Conservation (phyloP, 805 yeast genomes). For the Cyberlindnera euphorbiae region DNA sequence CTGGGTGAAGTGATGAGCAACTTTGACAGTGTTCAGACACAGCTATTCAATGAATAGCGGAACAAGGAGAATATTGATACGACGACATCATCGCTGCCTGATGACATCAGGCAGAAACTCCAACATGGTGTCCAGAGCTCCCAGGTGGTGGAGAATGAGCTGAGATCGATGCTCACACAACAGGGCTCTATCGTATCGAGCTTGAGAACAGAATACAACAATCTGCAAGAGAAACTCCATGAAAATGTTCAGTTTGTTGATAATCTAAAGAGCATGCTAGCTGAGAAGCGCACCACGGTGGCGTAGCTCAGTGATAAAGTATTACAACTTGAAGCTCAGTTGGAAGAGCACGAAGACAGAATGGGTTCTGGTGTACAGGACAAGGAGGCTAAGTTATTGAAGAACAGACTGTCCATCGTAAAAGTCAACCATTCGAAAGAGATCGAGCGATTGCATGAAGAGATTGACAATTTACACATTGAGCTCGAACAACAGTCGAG, state of each 20-base stretch:
- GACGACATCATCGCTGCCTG: neutral
- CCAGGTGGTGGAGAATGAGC: conserved; percentile 14
- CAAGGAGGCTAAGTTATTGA: conserved; percentile 21
- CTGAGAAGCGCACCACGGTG: conserved; percentile 17
- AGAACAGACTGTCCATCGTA: conserved; percentile 18
- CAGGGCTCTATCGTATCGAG: conserved; percentile 13
- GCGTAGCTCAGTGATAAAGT: conserved; percentile 11
- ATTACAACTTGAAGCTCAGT: conserved; percentile 15
- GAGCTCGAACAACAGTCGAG: conserved; percentile 2
- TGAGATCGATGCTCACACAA: conserved; percentile 12
- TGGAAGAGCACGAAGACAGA: conserved; percentile 10
- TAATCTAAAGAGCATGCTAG: conserved; percentile 15
- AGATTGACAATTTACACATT: conserved; percentile 14
- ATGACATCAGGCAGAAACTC: conserved; percentile 1
- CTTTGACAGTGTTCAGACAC: conserved; percentile 1
- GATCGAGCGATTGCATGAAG: conserved; percentile 13
- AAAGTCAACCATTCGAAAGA: conserved; percentile 23
- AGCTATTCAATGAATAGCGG: neutral
- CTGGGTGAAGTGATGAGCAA: conserved; percentile 15
- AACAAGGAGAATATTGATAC: conserved; percentile 2
- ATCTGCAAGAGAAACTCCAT: conserved; percentile 12
- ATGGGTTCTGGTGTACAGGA: conserved; percentile 5
- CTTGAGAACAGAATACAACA: conserved; percentile 14
- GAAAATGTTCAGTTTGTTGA: conserved; percentile 11
- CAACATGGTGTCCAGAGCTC: conserved; percentile 13